A percentile compares a stretch with the other conserved stretches of the same genome.
Conservation (phyloP, 495 filamentous ascomycete genomes). For the Neurospora sp. region DNA sequence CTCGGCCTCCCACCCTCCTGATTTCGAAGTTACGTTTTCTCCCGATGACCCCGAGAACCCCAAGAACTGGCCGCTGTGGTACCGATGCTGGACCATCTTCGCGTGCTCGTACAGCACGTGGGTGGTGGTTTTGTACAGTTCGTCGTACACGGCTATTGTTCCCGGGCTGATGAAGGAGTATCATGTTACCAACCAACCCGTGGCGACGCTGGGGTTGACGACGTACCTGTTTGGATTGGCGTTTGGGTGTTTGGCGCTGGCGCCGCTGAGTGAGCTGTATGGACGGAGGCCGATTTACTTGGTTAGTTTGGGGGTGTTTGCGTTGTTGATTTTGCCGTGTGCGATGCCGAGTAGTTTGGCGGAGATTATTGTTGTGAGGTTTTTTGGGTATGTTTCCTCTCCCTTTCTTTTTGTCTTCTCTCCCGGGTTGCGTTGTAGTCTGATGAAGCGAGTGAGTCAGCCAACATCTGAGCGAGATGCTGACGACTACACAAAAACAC, state of each 20-base stretch:
- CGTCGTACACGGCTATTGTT: constrained; percentile 64
- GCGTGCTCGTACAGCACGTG: constrained; percentile 64
- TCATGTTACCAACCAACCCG: constrained; percentile 37
- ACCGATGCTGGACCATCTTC: constrained; percentile 52
- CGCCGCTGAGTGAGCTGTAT: constrained; percentile 66
- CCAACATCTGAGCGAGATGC: neutral
- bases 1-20: constrained; percentile 48
- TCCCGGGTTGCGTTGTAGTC: neutral
- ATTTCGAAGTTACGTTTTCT: constrained; percentile 69
- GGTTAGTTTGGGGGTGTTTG: constrained; percentile 49
- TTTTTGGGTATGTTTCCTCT: constrained; percentile 47
- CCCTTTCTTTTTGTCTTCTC: neutral
- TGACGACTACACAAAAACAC: constrained; percentile 1
- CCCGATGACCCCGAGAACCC: constrained; percentile 61
- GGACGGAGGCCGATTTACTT: constrained; percentile 69
- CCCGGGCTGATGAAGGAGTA: constrained; percentile 60
- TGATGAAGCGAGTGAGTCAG: neutral
- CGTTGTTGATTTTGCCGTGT: constrained; percentile 59
- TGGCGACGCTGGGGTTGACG: constrained; percentile 67
- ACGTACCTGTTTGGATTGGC: constrained; percentile 71
- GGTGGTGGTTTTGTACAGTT: constrained; percentile 69
- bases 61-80: constrained; percentile 61
- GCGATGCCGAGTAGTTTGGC: constrained; percentile 55
- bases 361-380: constrained; percentile 57
- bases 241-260: constrained; percentile 59